These are phyloP conservation scores for Epichloe sylvatica DNA, from an alignment of 2,329 filamentous ascomycete species.

Conservation along the genomic window DNA sequence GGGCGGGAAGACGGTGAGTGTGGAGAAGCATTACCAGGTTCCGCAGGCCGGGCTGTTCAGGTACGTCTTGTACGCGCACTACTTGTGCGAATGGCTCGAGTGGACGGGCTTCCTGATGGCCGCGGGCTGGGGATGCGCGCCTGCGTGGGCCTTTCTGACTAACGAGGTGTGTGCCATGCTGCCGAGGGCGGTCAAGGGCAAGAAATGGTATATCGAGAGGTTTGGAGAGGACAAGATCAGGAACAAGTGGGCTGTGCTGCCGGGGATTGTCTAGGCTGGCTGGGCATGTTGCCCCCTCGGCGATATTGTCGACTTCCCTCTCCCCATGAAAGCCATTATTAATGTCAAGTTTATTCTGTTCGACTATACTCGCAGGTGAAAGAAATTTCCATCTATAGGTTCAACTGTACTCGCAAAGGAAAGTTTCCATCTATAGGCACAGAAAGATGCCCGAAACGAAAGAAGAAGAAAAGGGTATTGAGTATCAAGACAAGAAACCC, in stretches of 20 bases:
- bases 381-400: too few relatives aligned
- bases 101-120: conserved; percentile 83
- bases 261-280: conserved; percentile 27
- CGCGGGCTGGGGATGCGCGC: conserved; percentile 51
- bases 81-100: conserved; percentile 93
- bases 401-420: neutral
- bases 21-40: conserved; percentile 72
- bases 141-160: conserved; percentile 67
- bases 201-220: conserved; percentile 71
- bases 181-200: conserved; percentile 68
- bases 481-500: neutral
- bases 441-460: too few relatives aligned
- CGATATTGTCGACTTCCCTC: too few relatives aligned
- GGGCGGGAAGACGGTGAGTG: conserved; percentile 17
- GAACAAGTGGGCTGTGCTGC: conserved; percentile 57
- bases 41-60: conserved; percentile 73
- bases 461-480: neutral
- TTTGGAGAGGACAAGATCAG: conserved; percentile 77
- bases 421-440: too few relatives aligned
- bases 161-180: conserved; percentile 88
- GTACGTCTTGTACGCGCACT: conserved; percentile 80
- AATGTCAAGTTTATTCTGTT: neutral
- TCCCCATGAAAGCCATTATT: too few relatives aligned
- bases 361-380: too few relatives aligned
- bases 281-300: neutral